phyloP scores from a whole-genome alignment of 768 basidiomycete species.

The Tylopilus rubrobrunneus region DNA sequence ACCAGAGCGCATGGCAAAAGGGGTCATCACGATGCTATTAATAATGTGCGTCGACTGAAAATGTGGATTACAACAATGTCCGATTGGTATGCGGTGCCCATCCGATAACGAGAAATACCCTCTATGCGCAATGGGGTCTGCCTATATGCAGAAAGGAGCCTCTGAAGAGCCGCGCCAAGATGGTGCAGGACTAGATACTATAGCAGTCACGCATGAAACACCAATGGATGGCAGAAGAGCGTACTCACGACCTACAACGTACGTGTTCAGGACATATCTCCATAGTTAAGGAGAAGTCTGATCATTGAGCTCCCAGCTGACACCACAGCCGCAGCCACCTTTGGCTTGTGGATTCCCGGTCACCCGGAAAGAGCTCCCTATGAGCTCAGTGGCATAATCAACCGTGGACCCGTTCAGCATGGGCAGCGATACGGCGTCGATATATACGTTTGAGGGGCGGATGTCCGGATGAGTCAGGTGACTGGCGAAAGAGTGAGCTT shows the following conservation, averaged over 20 bases:
- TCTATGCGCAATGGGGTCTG: too few species aligned
- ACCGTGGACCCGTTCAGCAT: constrained; percentile 85
- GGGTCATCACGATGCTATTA: too few species aligned
- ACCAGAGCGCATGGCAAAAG: too few species aligned
- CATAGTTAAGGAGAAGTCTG: background rate
- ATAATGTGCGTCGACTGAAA: too few species aligned
- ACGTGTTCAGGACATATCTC: background rate
- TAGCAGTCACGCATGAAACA: background rate
- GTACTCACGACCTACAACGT: background rate
- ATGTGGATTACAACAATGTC: too few species aligned
- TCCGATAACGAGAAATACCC: too few species aligned
- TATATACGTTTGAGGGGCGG: constrained; percentile 69
- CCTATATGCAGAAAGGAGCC: too few species aligned
- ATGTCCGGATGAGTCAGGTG: constrained; percentile 67
- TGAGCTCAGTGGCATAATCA: constrained; percentile 16
- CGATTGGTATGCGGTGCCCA: too few species aligned
- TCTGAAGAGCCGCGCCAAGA: too few species aligned
- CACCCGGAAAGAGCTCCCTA: constrained; percentile 56
- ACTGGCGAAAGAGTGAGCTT: background rate
- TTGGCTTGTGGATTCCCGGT: constrained; percentile 87
- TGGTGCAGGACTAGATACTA: background rate
- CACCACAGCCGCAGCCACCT: constrained; percentile 93
- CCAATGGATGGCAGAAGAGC: background rate
- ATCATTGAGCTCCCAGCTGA: constrained; percentile 69
- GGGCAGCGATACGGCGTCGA: constrained; percentile 82